phyloP scores from a whole-genome alignment of 345 rosid species.

The Balakata baccata region DNA sequence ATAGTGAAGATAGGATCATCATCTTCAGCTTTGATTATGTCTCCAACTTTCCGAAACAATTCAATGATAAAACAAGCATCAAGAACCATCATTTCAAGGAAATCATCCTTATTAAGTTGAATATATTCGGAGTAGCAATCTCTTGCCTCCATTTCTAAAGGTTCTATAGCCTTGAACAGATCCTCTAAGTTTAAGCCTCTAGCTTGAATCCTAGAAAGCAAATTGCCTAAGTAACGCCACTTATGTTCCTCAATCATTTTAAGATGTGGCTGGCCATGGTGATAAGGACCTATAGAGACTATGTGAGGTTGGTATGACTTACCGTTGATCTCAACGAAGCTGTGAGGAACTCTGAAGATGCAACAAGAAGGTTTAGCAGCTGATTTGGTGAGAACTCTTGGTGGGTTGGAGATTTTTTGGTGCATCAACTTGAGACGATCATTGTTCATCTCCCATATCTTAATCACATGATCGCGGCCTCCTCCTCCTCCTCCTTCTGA shows the following conservation, averaged over 20 bases:
- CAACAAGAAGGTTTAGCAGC: slow-evolving; percentile 47
- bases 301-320: slow-evolving; percentile 59
- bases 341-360: slow-evolving; percentile 44
- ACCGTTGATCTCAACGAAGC: slow-evolving; percentile 52
- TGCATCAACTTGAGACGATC: slow-evolving; percentile 38
- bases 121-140: slow-evolving; percentile 66
- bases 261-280: slow-evolving; percentile 43
- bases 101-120: slow-evolving; percentile 36
- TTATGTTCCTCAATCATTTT: slow-evolving; percentile 79
- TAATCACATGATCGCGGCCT: slow-evolving; percentile 5
- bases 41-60: slow-evolving; percentile 51
- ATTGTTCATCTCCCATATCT: slow-evolving; percentile 30
- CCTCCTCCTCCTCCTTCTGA: slow-evolving; percentile 2
- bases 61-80: slow-evolving; percentile 67
- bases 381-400: slow-evolving; percentile 33
- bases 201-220: slow-evolving; percentile 36
- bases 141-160: slow-evolving; percentile 47
- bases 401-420: slow-evolving; percentile 41
- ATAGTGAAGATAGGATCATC: slow-evolving; percentile 70
- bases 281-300: slow-evolving; percentile 76
- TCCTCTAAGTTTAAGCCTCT: slow-evolving; percentile 40
- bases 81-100: slow-evolving; percentile 66
- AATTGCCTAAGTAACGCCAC: slow-evolving; percentile 56
- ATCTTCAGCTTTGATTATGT: slow-evolving; percentile 33
- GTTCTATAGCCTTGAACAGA: slow-evolving; percentile 37